A percentile compares a stretch with the other conserved stretches of the same genome.
Conservation (phyloP, 2,329 filamentous ascomycete genomes). For the Aspergillus hiratsukae region DNA sequence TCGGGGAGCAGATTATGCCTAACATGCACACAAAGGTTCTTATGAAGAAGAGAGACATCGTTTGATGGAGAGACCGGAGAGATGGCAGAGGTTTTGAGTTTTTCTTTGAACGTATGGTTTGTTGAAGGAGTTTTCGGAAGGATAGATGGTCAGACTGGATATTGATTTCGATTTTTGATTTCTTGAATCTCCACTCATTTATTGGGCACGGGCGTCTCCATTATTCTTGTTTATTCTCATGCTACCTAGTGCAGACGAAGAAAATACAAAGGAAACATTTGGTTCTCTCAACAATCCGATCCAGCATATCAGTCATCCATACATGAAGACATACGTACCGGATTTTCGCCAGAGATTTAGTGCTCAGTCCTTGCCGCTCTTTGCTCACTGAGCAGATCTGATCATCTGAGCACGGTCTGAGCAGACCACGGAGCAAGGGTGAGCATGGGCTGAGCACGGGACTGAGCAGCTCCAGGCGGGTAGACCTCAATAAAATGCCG, state of each 20-base stretch:
- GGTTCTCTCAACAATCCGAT: not conserved
- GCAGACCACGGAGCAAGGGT: no score
- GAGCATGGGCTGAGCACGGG: no score
- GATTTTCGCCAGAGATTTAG: no score
- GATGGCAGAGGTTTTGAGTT: not conserved
- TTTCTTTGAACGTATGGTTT: not conserved
- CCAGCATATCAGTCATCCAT: not conserved
- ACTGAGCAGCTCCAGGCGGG: no score
- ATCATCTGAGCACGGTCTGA: no score
- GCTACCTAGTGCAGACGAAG: not conserved
- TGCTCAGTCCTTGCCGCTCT: no score
- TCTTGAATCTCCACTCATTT: not conserved
- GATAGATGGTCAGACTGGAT: not conserved
- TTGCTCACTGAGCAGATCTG: no score
- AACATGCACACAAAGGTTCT: conserved; percentile 17
- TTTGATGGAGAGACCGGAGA: not conserved
- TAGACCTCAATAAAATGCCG: no score
- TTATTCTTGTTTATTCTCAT: not conserved
- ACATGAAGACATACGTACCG: not conserved
- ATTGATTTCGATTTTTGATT: not conserved
- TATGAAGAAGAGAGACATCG: conserved; percentile 17
- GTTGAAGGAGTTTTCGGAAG: not conserved
- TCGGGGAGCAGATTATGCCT: conserved; percentile 28
- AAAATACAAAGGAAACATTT: not conserved
- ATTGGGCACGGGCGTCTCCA: not conserved